Conservation (phyloP, 768 basidiomycete genomes). For the Pleurotus salmoneostramineus region DNA sequence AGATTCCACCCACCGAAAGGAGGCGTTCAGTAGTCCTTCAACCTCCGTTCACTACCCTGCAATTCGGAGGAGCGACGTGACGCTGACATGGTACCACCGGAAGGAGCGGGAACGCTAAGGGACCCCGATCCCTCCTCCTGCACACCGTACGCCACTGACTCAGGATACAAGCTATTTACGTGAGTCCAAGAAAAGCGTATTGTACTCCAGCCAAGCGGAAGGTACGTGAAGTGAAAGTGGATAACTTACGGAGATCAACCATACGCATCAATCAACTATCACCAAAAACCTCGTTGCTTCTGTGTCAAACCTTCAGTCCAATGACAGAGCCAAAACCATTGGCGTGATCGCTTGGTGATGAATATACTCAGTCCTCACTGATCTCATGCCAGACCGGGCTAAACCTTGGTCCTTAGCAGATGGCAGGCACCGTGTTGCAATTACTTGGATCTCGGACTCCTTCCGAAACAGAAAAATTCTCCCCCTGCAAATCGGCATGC, state of each 20-base stretch:
- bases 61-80: neutral
- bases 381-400: too few species aligned
- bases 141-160: neutral
- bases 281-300: neutral
- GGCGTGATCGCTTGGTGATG: too few species aligned
- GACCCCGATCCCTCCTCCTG: neutral
- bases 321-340: neutral
- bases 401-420: too few species aligned
- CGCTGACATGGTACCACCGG: neutral
- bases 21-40: neutral
- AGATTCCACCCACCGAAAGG: neutral
- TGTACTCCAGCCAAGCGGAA: neutral
- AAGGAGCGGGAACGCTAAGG: constrained; percentile 4
- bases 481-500: neutral
- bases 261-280: neutral
- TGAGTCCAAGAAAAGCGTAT: neutral
- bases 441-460: too few species aligned
- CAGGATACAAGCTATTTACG: neutral
- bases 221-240: neutral
- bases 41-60: neutral
- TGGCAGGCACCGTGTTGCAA: too few species aligned
- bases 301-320: neutral
- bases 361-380: too few species aligned
- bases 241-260: neutral
- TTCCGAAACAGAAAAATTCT: too few species aligned